Base-by-base conservation (phyloP, 495 filamentous ascomycete genomes). In the Penicillium flavigenum region DNA sequence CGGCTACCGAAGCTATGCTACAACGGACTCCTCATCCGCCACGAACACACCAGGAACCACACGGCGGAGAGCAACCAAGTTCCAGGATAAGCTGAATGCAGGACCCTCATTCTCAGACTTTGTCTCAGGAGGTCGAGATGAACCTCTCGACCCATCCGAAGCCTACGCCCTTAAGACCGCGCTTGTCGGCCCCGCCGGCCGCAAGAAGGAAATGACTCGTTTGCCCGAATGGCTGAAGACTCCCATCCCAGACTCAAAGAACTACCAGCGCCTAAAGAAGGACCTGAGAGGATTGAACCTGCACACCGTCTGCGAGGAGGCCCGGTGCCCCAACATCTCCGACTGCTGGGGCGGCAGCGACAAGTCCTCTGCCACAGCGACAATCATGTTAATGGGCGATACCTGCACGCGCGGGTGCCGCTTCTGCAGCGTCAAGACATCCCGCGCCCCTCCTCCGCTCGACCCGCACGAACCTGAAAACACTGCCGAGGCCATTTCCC, bases 371-470 rank as follows among this genome's bases (percentile, higher is more conserved):
- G 95, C 95, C 2, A 98, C 94, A 26, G 94, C 95, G 0, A 98
- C 94, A 9, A 98, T 98, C 76, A 98, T 98, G 95, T 79, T 98
- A 7, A 97, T 98, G 93, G 94, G 94, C 60, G 94, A 98, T 67
- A 97, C 94, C 7, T 98, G 94, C 75, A 98, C 94, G 9, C 86
- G 94, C 27, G 94, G 94, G 20, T 98, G 94, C 72, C 85, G 95
- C 42, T 98, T 98, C 81, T 98, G 94, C 80, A 88, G 84, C 56
- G 94, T 98, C 47, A 97, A 97, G 83, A 98, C 94, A 0, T 83
- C 73, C 22, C 85, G 88, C 41, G 71, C 76, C 0, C 95, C 95
- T 3, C 74, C 86, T 9, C 90, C 94, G 24, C 83, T 98, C 32
- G 94, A 98, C 70, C 88, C 90, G 7, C 94, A 98, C 72, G 94